Evolutionary conservation across 768 basidiomycete genomes (phyloP).

Genomic region (Trametes gibbosa): DNA sequence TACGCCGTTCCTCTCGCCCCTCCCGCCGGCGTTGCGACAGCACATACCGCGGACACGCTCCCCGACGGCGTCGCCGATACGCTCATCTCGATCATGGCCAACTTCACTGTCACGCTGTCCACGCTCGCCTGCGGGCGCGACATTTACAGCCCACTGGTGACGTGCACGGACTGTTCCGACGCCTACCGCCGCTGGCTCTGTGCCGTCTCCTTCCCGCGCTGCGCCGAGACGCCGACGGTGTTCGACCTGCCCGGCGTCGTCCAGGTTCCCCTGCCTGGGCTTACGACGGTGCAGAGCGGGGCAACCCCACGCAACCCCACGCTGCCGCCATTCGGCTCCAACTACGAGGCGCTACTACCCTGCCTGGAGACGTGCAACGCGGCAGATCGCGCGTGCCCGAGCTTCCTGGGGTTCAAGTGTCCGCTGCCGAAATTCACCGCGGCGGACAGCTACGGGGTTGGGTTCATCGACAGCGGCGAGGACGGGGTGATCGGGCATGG

Average conservation of each 20-base stretch:
- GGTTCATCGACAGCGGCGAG: constrained; percentile 59
- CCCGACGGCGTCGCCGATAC: constrained; percentile 47
- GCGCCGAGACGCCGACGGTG: constrained; percentile 48
- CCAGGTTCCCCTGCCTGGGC: constrained; percentile 47
- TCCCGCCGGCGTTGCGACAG: constrained; percentile 39
- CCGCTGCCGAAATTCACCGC: constrained; percentile 63
- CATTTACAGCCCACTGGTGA: constrained; percentile 72
- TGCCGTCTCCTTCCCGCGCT: constrained; percentile 68
- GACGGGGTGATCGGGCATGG: constrained; percentile 49
- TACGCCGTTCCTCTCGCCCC: constrained; percentile 68
- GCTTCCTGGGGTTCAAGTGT: constrained; percentile 67
- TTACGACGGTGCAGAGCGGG: constrained; percentile 41
- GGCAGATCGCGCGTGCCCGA: constrained; percentile 75
- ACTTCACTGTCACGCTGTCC: constrained; percentile 71
- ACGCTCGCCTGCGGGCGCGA: constrained; percentile 81
- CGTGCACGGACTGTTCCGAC: constrained; percentile 70
- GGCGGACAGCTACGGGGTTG: constrained; percentile 68
- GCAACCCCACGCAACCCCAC: constrained; percentile 43
- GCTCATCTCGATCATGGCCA: constrained; percentile 58
- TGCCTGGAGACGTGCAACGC: constrained; percentile 77
- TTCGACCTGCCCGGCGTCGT: constrained; percentile 3
- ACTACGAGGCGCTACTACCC: constrained; percentile 67
- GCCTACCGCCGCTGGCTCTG: constrained; percentile 82
- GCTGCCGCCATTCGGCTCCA: constrained; percentile 42
- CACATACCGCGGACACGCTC: constrained; percentile 51